Evolutionary conservation across 2,329 filamentous ascomycete species (phyloP).

Genomic region (Cytospora chrysosperma): DNA sequence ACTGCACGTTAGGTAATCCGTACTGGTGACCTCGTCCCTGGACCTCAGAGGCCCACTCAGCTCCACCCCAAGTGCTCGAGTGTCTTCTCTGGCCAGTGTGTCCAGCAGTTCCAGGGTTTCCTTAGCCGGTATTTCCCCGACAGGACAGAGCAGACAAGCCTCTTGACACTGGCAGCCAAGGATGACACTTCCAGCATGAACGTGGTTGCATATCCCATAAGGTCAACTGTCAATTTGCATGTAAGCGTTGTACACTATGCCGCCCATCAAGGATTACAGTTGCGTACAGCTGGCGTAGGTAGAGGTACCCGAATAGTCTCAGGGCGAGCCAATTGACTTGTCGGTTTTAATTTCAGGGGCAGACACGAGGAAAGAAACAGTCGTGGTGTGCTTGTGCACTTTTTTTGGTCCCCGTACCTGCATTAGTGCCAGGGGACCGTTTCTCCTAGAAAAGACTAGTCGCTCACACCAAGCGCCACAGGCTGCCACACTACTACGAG

Average conservation of each 20-base stretch:
- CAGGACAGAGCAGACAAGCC: background rate
- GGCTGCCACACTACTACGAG: background rate
- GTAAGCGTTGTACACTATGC: background rate
- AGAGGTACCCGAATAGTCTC: background rate
- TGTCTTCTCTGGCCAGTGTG: background rate
- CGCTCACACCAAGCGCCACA: slow-evolving; percentile 20
- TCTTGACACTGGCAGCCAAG: too few relatives aligned
- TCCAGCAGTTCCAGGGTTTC: background rate
- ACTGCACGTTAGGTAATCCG: background rate
- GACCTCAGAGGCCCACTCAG: background rate
- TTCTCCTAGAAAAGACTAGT: slow-evolving; percentile 24
- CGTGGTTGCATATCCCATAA: background rate
- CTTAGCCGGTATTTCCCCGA: background rate
- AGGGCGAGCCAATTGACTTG: slow-evolving; percentile 13
- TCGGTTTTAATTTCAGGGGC: background rate
- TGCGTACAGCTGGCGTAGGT: background rate
- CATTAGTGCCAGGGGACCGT: slow-evolving; percentile 26
- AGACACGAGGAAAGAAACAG: slow-evolving; percentile 5
- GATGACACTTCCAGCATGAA: background rate
- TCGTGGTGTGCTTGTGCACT: slow-evolving; percentile 11
- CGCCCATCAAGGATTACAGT: background rate
- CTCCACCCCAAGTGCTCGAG: background rate
- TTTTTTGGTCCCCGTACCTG: slow-evolving; percentile 21
- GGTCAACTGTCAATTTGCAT: background rate
- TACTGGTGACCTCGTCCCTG: background rate